phyloP scores from a whole-genome alignment of 352 stramenopile genomes.

The Saprolegnia parasitica region DNA sequence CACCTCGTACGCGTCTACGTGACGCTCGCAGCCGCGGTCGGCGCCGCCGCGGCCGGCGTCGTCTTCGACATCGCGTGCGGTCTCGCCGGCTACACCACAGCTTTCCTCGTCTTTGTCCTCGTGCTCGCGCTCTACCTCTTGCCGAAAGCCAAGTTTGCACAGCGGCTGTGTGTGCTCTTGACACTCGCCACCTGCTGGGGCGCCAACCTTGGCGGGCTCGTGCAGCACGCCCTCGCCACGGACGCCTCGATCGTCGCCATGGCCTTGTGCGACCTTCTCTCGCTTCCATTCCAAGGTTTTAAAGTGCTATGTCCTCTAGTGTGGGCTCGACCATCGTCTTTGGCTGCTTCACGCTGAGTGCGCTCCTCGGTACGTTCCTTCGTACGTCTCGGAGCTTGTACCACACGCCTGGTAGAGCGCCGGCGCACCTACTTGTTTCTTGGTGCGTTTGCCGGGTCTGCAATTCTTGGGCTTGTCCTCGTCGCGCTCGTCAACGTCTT shows the following conservation, averaged over 20 bases:
- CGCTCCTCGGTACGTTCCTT: slow-evolving; percentile 18
- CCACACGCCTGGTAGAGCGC: slow-evolving; percentile 39
- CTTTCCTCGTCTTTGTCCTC: slow-evolving; percentile 40
- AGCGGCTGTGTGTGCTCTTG: slow-evolving; percentile 67
- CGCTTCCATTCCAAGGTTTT: no score
- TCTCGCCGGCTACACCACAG: neutral
- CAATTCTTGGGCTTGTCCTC: slow-evolving; percentile 48
- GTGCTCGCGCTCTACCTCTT: slow-evolving; percentile 59
- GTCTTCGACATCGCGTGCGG: slow-evolving; percentile 42
- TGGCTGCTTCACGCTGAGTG: slow-evolving; percentile 76
- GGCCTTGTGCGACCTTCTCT: slow-evolving; percentile 51
- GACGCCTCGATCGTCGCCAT: slow-evolving; percentile 74
- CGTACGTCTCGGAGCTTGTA: neutral
- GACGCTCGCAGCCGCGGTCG: slow-evolving; percentile 54
- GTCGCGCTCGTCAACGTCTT: slow-evolving; percentile 61
- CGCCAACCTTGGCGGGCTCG: slow-evolving; percentile 60
- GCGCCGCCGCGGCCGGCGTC: slow-evolving; percentile 49
- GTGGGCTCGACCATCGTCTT: slow-evolving; percentile 79
- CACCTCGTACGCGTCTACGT: slow-evolving; percentile 68
- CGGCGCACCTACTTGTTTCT: slow-evolving; percentile 82
- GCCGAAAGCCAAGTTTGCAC: slow-evolving; percentile 46
- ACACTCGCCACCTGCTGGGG: slow-evolving; percentile 59
- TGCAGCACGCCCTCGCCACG: slow-evolving; percentile 62
- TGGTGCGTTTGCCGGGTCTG: slow-evolving; percentile 66
- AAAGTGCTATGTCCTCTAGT: no score